A percentile compares a stretch with the other conserved stretches of the same genome.
phyloP scores from a whole-genome alignment of 1,284 basidiomycete genomes.

The Tremellales sp. region DNA sequence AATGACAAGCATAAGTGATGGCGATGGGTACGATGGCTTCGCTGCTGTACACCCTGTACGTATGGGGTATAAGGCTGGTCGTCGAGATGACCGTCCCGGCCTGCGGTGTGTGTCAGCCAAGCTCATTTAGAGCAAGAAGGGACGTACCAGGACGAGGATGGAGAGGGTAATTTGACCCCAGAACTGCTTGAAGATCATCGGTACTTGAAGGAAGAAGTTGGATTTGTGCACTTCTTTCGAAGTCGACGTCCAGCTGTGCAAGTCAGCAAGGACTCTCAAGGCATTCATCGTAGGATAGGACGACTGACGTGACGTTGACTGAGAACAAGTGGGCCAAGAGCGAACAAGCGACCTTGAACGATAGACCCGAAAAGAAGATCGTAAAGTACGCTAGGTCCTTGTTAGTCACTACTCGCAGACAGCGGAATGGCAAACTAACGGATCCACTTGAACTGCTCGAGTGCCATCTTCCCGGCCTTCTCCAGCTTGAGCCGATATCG shows the following conservation, averaged over 20 bases:
- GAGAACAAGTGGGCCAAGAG: slow-evolving; percentile 5
- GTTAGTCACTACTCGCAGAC: not conserved
- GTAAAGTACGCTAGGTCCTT: slow-evolving; percentile 3
- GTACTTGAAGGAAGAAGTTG: slow-evolving; percentile 80
- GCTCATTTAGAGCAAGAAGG: too few relatives aligned
- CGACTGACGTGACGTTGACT: slow-evolving; percentile 60
- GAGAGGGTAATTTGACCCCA: slow-evolving; percentile 59
- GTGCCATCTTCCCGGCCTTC: not conserved
- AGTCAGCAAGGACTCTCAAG: not conserved
- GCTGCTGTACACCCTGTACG: slow-evolving; percentile 2
- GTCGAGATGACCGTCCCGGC: slow-evolving; percentile 6
- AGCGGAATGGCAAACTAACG: slow-evolving; percentile 1
- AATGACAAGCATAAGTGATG: slow-evolving; percentile 5
- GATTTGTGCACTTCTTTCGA: slow-evolving; percentile 60
- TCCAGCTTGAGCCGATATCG: slow-evolving; percentile 63
- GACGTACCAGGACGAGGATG: slow-evolving; percentile 49
- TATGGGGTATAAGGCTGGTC: slow-evolving; percentile 1
- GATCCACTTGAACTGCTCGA: slow-evolving; percentile 6
- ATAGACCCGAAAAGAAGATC: slow-evolving; percentile 8
- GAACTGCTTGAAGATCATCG: slow-evolving; percentile 67
- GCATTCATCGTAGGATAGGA: not conserved
- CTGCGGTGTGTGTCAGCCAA: not conserved
- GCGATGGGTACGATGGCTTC: slow-evolving; percentile 9
- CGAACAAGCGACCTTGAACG: slow-evolving; percentile 1
- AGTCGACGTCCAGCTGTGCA: slow-evolving; percentile 12